Evolutionary conservation across 805 yeast species (phyloP), one percentile per base, ranked within the genome.

Genomic region (Metschnikowia corniflorae): DNA sequence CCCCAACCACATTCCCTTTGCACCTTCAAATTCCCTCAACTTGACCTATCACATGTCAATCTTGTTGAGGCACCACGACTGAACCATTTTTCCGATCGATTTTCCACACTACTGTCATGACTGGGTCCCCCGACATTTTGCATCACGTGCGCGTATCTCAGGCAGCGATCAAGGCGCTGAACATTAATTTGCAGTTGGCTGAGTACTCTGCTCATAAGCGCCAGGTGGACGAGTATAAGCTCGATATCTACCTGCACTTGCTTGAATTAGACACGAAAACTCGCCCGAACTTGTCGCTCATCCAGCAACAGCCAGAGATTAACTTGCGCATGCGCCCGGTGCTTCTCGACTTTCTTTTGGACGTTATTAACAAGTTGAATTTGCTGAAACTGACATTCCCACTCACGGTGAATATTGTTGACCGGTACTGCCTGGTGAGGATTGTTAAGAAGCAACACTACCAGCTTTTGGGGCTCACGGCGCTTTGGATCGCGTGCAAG

Each of bases 251-350:
- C 30, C 51, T 51, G 56, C 72, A 59, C 43, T 53, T 66, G 35
- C 44, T 55, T 17, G 20, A 31, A n/a, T 36, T 51, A 51, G 59
- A 55, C 33, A 16, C 42, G 26, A 44, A 42, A 30, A 51, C 57
- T 1, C 26, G 49, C 7, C 57, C 60, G 12, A 46, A 43, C 34
- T 50, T 55, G 27, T 30, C 54, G 25, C 55, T 67, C 33, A 66
- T 67, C 41, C 70, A 65, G 50, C 71, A 67, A 48, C 73, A 68
- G 49, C 72, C 72, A 2, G 73, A 67, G 42, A 68, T 68, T 49
- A 68, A 63, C 40, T 48, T 68, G 30, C 60, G 64, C 30, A 68
- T 68, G 73, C 50, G 73, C 26, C 73, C 72, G 3, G 50, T 66
- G 31, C 54, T 68, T 27, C 56, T 68, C 23, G 72, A 67, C 51